Percentiles rank a stretch among this genome's conserved stretches.
These are phyloP conservation scores for Carex littledalei DNA, from an alignment of 176 grass and related monocot genomes.

Conservation along the genomic window DNA sequence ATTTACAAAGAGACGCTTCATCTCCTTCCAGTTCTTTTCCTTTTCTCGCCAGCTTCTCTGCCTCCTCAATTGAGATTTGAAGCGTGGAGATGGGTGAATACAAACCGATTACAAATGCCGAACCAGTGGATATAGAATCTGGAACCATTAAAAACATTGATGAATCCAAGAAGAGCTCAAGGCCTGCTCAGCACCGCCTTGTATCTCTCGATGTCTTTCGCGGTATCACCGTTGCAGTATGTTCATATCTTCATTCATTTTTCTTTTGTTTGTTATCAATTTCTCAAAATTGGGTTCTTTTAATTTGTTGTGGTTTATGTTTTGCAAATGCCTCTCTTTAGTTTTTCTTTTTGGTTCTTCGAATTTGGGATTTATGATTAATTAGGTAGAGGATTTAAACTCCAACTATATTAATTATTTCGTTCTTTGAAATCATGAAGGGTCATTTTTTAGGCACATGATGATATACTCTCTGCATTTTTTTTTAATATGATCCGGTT, in stretches of 20 bases:
- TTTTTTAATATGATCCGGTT: neutral
- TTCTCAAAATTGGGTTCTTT: neutral
- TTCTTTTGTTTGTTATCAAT: neutral
- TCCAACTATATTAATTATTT: neutral
- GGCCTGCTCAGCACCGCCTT: slow-evolving; percentile 21
- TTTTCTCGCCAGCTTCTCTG: neutral
- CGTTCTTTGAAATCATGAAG: neutral
- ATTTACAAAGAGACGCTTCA: slow-evolving; percentile 12
- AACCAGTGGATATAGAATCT: slow-evolving; percentile 15
- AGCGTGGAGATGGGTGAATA: slow-evolving; percentile 22
- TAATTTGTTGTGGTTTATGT: neutral
- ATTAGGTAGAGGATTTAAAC: neutral
- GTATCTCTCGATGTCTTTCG: slow-evolving; percentile 83
- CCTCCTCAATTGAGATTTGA: neutral
- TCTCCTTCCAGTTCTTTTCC: neutral
- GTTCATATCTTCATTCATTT: neutral
- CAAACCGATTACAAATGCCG: slow-evolving; percentile 12
- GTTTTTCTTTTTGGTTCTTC: neutral
- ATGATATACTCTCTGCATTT: neutral
- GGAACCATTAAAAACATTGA: neutral
- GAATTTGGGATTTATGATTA: neutral
- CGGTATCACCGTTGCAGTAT: slow-evolving; percentile 61
- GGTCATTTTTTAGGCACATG: neutral
- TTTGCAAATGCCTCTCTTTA: neutral
- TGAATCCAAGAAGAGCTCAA: slow-evolving; percentile 1